phyloP scores from a whole-genome alignment of 2,329 filamentous ascomycete genomes.

The Exutisphaerella laricina region DNA sequence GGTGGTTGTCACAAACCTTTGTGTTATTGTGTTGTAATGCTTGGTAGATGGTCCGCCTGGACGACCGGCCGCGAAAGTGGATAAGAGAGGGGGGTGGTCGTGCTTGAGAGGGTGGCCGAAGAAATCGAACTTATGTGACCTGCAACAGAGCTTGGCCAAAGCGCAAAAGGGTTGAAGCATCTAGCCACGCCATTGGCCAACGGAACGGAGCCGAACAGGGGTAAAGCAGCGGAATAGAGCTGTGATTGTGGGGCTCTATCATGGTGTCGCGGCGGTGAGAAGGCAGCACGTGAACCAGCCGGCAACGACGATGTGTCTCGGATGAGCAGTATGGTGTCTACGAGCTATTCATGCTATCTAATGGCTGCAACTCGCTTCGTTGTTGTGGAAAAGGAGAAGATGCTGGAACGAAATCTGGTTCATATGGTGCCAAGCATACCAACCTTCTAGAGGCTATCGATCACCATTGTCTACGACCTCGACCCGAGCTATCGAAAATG shows the following conservation, averaged over 20 bases:
- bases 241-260: no score
- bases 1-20: background rate
- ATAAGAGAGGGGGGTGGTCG: background rate
- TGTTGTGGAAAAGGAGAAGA: no score
- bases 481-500: no score
- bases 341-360: background rate
- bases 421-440: no score
- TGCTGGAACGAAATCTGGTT: no score
- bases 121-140: background rate
- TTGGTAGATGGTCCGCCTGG: background rate
- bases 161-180: background rate
- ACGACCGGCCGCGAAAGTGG: background rate
- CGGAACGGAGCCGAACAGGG: background rate
- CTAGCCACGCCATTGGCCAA: background rate
- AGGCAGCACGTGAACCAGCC: background rate
- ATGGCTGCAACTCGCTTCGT: no score
- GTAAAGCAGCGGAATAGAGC: no score
- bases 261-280: background rate
- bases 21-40: background rate
- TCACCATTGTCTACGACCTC: no score
- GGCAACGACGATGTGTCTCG: background rate
- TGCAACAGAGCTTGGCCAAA: no score
- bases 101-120: background rate
- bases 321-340: background rate
- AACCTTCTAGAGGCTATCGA: no score